Percentiles rank a stretch among this genome's conserved stretches.
Conservation (phyloP, 169 alveolate genomes). For the Eimeria tenella region DNA sequence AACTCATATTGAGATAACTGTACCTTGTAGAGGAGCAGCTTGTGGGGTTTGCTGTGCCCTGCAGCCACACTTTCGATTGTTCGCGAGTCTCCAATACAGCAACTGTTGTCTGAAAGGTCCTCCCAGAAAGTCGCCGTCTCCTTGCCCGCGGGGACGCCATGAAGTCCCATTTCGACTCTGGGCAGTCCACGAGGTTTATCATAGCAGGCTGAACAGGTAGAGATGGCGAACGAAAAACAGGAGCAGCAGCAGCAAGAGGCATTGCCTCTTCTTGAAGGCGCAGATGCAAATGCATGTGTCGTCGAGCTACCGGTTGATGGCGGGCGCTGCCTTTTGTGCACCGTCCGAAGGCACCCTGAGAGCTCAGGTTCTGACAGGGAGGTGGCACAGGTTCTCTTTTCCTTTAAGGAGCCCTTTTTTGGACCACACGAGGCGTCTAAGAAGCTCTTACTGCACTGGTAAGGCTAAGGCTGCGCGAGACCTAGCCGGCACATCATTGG, state of each 20-base stretch:
- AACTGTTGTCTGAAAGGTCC: not conserved
- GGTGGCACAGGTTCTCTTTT: conserved; percentile 61
- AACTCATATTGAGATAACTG: not conserved
- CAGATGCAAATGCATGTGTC: conserved; percentile 36
- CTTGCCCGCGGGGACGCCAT: conserved; percentile 3
- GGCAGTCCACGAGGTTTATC: not conserved
- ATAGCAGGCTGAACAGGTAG: conserved; percentile 30
- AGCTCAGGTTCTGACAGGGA: not conserved
- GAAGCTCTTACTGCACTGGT: conserved; percentile 78
- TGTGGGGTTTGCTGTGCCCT: conserved; percentile 38
- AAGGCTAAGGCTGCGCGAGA: too few relatives aligned
- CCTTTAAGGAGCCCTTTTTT: conserved; percentile 70
- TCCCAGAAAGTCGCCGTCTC: not conserved
- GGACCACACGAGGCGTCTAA: not conserved
- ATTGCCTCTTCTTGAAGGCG: conserved; percentile 25
- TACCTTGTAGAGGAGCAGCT: not conserved
- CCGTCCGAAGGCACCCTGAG: conserved; percentile 39
- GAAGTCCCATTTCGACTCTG: not conserved
- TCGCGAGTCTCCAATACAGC: not conserved
- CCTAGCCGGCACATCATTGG: too few relatives aligned
- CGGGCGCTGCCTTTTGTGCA: conserved; percentile 69
- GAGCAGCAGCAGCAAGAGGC: conserved; percentile 9
- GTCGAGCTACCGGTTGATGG: conserved; percentile 74
- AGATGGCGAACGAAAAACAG: conserved; percentile 4
- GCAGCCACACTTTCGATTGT: not conserved